Conservation (phyloP, 352 stramenopile genomes). For the Chrysophaeum taylorii region DNA sequence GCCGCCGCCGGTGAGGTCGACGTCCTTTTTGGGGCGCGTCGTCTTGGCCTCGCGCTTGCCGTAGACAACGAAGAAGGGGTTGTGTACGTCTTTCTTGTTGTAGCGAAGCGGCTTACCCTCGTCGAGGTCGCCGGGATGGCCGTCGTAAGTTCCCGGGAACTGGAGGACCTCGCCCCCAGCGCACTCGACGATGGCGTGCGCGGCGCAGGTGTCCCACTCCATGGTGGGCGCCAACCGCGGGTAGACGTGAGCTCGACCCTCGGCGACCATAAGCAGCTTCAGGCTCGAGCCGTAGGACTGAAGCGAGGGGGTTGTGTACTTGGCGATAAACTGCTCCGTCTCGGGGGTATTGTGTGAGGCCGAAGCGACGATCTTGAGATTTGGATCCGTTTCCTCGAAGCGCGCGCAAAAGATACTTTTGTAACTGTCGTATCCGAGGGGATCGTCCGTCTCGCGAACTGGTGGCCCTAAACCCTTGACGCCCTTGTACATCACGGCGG, state of each 20-base stretch:
- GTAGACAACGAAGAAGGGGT: conserved; percentile 36
- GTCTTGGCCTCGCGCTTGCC: conserved; percentile 16
- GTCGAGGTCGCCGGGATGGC: conserved; percentile 22
- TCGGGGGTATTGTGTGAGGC: conserved; percentile 28
- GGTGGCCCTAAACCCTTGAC: conserved; percentile 26
- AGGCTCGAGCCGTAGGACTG: conserved; percentile 27
- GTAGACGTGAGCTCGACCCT: conserved; percentile 30
- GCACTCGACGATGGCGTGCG: conserved; percentile 29
- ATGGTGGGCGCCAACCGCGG: conserved; percentile 29
- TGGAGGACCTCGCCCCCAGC: conserved; percentile 32
- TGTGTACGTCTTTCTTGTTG: conserved; percentile 31
- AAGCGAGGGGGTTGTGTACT: conserved; percentile 27
- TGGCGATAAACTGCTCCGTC: conserved; percentile 30
- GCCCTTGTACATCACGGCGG: conserved; percentile 29
- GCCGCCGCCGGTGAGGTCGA: conserved; percentile 1
- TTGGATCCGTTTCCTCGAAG: conserved; percentile 26
- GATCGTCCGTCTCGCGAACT: conserved; percentile 22
- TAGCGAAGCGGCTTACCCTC: conserved; percentile 23
- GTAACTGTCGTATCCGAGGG: neutral
- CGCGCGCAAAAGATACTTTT: conserved; percentile 8
- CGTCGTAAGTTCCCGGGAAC: too few relatives aligned
- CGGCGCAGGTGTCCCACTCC: conserved; percentile 33
- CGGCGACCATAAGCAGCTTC: conserved; percentile 33
- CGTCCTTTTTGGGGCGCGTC: neutral
- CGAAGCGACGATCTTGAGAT: conserved; percentile 26